A percentile compares a stretch with the other conserved stretches of the same genome.
Evolutionary conservation across 2,329 filamentous ascomycete genomes (phyloP).

Genomic region (Lachnellula arida): DNA sequence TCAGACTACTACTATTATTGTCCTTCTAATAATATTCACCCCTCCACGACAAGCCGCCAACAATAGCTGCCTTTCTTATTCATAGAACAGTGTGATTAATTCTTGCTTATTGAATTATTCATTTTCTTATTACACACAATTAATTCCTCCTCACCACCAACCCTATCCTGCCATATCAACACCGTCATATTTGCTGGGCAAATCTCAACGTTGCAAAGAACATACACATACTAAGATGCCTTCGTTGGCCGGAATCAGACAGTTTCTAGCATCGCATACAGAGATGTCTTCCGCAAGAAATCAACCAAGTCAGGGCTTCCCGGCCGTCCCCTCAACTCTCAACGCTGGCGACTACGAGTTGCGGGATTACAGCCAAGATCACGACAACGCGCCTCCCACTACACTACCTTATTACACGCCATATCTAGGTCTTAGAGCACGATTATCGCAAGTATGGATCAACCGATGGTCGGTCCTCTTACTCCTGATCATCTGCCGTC

Average conservation of each 20-base stretch:
- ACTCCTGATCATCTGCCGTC: constrained; percentile 75
- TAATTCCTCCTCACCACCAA: constrained; percentile 1
- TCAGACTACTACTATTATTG: constrained; percentile 19
- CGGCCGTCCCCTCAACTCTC: constrained; percentile 35
- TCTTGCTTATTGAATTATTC: constrained; percentile 3
- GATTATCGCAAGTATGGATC: constrained; percentile 94
- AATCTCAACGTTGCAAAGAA: constrained; percentile 10
- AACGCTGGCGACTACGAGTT: constrained; percentile 29
- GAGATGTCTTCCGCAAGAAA: constrained; percentile 31
- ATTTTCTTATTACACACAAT: neutral
- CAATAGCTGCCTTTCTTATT: constrained; percentile 18
- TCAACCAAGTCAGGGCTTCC: constrained; percentile 23
- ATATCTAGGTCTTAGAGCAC: constrained; percentile 83
- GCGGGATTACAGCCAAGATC: constrained; percentile 21
- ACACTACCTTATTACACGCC: constrained; percentile 73
- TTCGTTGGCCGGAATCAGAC: constrained; percentile 30
- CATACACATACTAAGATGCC: constrained; percentile 29
- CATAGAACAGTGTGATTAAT: constrained; percentile 14
- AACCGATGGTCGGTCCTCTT: constrained; percentile 95
- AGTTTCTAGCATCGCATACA: constrained; percentile 28
- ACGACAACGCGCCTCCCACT: constrained; percentile 35
- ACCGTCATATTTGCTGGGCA: neutral
- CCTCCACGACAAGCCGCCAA: constrained; percentile 1
- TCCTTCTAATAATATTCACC: constrained; percentile 18
- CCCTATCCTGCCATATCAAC: constrained; percentile 3